Evolutionary conservation across 306 rosid genomes (phyloP).

Genomic region (Cyclanthera cordifolia): DNA sequence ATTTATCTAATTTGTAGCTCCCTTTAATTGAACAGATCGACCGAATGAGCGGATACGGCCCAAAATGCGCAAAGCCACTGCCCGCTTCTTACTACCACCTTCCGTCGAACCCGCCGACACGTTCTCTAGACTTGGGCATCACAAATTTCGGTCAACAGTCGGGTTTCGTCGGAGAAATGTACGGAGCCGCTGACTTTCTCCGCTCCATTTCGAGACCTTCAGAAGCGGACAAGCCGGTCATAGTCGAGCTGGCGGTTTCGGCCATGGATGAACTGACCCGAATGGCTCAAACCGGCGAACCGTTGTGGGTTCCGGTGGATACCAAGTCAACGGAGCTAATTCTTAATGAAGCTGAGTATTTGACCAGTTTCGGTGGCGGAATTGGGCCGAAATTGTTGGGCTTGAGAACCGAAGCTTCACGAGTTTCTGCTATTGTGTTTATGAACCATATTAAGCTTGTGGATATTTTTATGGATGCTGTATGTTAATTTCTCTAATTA

Average conservation of each 20-base stretch:
- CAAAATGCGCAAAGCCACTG: background rate
- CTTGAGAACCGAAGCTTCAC: conserved; percentile 40
- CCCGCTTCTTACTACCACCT: conserved; percentile 3
- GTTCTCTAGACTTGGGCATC: background rate
- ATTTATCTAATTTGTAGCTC: too few species aligned
- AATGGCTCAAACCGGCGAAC: conserved; percentile 42
- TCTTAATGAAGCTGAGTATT: conserved; percentile 38
- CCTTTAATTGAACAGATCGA: background rate
- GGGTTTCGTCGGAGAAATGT: conserved; percentile 7
- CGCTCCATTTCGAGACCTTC: conserved; percentile 24
- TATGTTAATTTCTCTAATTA: conserved; percentile 14
- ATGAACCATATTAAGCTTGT: conserved; percentile 49
- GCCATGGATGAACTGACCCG: conserved; percentile 40
- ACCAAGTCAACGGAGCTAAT: background rate
- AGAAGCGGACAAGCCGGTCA: conserved; percentile 37
- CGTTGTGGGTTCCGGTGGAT: conserved; percentile 40
- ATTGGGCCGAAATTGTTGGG: background rate
- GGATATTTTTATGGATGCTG: conserved; percentile 79
- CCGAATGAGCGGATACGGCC: conserved; percentile 4
- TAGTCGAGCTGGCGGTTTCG: conserved; percentile 44
- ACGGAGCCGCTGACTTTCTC: conserved; percentile 1
- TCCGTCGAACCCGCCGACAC: background rate
- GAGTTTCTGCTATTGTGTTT: conserved; percentile 36
- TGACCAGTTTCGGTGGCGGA: conserved; percentile 23
- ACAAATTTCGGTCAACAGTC: background rate